Conservation (phyloP, 352 stramenopile genomes). For the Pythium guiyangense region DNA sequence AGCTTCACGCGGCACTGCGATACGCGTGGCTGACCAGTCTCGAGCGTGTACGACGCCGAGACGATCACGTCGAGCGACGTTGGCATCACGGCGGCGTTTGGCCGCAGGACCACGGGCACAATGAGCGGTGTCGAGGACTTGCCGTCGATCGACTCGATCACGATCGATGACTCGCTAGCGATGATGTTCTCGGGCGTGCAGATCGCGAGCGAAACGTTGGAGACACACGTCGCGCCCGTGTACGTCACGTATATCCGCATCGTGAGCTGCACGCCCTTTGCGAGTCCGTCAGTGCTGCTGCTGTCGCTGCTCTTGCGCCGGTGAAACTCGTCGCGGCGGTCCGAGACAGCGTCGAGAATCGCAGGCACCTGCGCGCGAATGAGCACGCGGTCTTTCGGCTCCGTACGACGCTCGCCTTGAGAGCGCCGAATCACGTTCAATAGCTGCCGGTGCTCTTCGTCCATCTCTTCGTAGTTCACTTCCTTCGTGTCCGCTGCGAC, state of each 20-base stretch:
- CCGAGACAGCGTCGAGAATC: slow-evolving; percentile 51
- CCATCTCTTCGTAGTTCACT: slow-evolving; percentile 90
- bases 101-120: slow-evolving; percentile 50
- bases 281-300: slow-evolving; percentile 3
- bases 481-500: slow-evolving; percentile 70
- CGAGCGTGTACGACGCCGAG: slow-evolving; percentile 68
- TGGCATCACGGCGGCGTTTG: slow-evolving; percentile 44
- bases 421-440: slow-evolving; percentile 82
- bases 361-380: slow-evolving; percentile 67
- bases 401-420: slow-evolving; percentile 56
- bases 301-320: neutral
- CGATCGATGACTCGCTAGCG: slow-evolving; percentile 51
- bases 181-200: slow-evolving; percentile 57
- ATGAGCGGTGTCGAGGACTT: slow-evolving; percentile 58
- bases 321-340: slow-evolving; percentile 10
- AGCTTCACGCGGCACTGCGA: slow-evolving; percentile 59
- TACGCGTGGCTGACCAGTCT: slow-evolving; percentile 63
- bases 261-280: slow-evolving; percentile 46
- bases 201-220: slow-evolving; percentile 77
- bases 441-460: slow-evolving; percentile 85
- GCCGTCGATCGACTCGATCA: slow-evolving; percentile 70
- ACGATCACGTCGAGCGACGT: slow-evolving; percentile 60
- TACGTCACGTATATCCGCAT: slow-evolving; percentile 85
- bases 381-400: slow-evolving; percentile 74
- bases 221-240: slow-evolving; percentile 54